Evolutionary conservation across 805 yeast genomes (phyloP), one percentile per base, ranked within the genome.

Genomic region (Zygotorulaspora florentina): DNA sequence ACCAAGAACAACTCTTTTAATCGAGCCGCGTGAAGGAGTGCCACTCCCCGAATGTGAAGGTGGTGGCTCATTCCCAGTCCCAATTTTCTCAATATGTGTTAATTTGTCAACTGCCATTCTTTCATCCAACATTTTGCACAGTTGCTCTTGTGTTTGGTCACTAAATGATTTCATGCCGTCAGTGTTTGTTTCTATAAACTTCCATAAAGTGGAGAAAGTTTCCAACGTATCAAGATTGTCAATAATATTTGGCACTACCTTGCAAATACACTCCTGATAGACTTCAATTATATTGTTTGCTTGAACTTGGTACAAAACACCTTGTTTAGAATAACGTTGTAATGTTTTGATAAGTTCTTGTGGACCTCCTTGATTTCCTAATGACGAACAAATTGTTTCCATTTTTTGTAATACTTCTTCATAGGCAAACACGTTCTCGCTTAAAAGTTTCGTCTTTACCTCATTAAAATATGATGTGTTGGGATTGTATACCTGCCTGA

Each of bases 401-500:
- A 64, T 9, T 17, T 50, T 52, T 6, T 43, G 27, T 36, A 61
- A 20, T 1, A 54, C 29, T n/a, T 45, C 55, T 27, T 53, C 55
- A 40, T 55, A 63, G 17, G 56, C 62, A 38, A 44, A 52, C 7
- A 57, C 56, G 40, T 63, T 64, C 29, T 52, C 47, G 7, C 58
- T 46, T 10, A 46, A 41, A 25, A 63, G 39, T 34, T 52, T 56
- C 8, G 59, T 54, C 25, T 41, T 46, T 2, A 41, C 30, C 30
- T 50, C 47, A 2, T 50, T 43, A 18, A 65, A 54, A 36, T 46
- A 52, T 1, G 20, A 16, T 40, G 45, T 52, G 40, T 61, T 62
- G 1, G 68, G 63, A 13, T 58, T 13, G 43, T 57, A 62, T 8
- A 63, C 40, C 37, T 62, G 65, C 36, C 62, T 58, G 8, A 52